phyloP scores from a whole-genome alignment of 257 asterid species.

The Lavandula angustifolia region DNA sequence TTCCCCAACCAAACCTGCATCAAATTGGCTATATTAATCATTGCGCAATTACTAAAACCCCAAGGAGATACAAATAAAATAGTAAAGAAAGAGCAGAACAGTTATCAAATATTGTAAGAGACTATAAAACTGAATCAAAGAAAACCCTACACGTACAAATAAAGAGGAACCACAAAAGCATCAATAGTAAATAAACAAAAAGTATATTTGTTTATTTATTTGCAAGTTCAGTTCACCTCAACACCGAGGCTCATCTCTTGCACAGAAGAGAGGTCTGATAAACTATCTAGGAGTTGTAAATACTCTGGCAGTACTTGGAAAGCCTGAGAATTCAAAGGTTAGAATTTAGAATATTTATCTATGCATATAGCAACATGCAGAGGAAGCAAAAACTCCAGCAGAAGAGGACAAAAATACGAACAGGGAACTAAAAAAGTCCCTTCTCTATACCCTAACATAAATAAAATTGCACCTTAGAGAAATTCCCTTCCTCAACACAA shows the following conservation, averaged over 20 bases:
- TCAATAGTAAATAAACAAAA: slow-evolving; percentile 17
- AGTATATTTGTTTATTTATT: slow-evolving; percentile 16
- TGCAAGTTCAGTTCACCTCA: slow-evolving; percentile 62
- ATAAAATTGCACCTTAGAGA: slow-evolving; percentile 69
- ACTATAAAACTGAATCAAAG: slow-evolving; percentile 19
- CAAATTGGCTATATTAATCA: slow-evolving; percentile 19
- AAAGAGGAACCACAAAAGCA: slow-evolving; percentile 28
- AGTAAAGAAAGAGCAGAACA: neutral
- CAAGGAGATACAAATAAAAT: slow-evolving; percentile 8
- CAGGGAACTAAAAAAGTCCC: slow-evolving; percentile 20
- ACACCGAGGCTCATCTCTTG: slow-evolving; percentile 93
- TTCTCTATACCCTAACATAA: slow-evolving; percentile 34
- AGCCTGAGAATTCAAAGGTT: slow-evolving; percentile 61
- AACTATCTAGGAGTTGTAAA: slow-evolving; percentile 84
- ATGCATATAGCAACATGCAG: slow-evolving; percentile 15
- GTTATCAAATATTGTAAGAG: neutral
- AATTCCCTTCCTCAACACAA: slow-evolving; percentile 80
- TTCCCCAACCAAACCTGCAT: slow-evolving; percentile 95
- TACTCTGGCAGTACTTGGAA: slow-evolving; percentile 91
- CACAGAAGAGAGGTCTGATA: slow-evolving; percentile 79
- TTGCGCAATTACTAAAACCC: slow-evolving; percentile 13
- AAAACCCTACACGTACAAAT: slow-evolving; percentile 15
- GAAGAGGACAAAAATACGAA: slow-evolving; percentile 1
- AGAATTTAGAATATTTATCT: slow-evolving; percentile 32
- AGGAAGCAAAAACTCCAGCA: slow-evolving; percentile 29